Base-by-base conservation (phyloP, 306 rosid species). In the Prunus mira region DNA sequence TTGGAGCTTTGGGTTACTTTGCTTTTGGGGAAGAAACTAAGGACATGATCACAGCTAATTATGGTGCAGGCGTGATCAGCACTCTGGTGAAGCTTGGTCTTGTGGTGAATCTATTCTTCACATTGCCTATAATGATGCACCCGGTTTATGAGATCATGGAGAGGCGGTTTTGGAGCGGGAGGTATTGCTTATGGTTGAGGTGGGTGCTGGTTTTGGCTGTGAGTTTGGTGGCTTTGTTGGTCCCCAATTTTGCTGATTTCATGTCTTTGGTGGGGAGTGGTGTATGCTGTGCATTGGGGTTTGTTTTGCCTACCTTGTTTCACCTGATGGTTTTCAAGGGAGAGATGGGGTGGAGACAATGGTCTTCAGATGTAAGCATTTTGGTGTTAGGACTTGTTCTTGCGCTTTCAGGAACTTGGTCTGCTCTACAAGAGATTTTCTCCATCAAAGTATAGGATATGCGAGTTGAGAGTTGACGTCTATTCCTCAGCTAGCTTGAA, bases 51-150 rank as follows among this genome's bases (percentile, higher is more conserved):
- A 88, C 88, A 9, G 82, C 84, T 12, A 88, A 86, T 25, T 72
- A 81, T 32, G 89, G 85, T 3, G 67, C 81, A 4, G 85, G 92
- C 10, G 38, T 82, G 38, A 24, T 88, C 13, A 77, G 82, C 58
- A 82, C 82, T 17, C 46, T 88, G 64, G 85, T 86, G n/a, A 86
- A 86, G 74, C 73, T 86, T 14, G 92, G 92, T 28, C 85, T 88
- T 1, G 87, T 80, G 52, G 81, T 88, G 70, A 88, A 88, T 71
- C 61, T 88, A 32, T 86, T 88, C 80, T 88, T 88, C 83, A 86
- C 92, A 1, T 67, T 88, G 76, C 89, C 92, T 3, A 74, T 88
- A 78, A 83, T 88, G 92, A 88, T 88, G 92, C 84, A 88, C 80
- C 92, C 92, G 6, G 92, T 85, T 18, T 81, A 83, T 47, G 92